Evolutionary conservation across 78 protist species (phyloP).

Genomic region (Dictyostelium capitatum): DNA sequence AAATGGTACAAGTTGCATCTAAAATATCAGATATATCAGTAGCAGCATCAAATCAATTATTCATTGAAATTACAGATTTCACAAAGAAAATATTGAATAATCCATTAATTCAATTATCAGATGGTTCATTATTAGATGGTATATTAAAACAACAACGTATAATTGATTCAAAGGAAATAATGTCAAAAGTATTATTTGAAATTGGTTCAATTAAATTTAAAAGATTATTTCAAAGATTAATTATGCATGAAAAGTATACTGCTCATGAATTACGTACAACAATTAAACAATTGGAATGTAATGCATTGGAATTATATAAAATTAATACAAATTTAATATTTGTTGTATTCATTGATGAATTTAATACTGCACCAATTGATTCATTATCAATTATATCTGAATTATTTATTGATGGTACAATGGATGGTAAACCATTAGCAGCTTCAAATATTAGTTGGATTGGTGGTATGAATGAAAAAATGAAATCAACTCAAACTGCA

Average conservation of each 20-base stretch:
- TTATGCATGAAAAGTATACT: constrained; percentile 70
- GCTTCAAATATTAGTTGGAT: constrained; percentile 70
- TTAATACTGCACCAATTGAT: constrained; percentile 72
- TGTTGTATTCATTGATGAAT: constrained; percentile 84
- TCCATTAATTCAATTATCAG: constrained; percentile 9
- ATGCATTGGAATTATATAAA: neutral
- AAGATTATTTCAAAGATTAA: constrained; percentile 60
- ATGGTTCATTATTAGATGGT: neutral
- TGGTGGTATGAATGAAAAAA: constrained; percentile 82
- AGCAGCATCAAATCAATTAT: neutral
- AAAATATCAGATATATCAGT: neutral
- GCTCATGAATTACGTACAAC: constrained; percentile 11
- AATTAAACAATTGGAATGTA: neutral
- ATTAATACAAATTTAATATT: constrained; percentile 30
- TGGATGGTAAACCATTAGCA: constrained; percentile 53
- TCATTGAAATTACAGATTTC: neutral
- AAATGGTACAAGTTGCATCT: neutral
- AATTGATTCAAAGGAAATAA: neutral
- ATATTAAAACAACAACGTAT: neutral
- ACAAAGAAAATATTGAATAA: neutral
- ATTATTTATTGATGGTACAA: constrained; percentile 78
- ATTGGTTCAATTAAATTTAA: constrained; percentile 42
- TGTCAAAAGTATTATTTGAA: neutral
- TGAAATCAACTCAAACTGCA: neutral
- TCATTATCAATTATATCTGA: constrained; percentile 79